Evolutionary conservation across 139 green algal genomes (phyloP), one percentile per base, ranked within the genome.

Genomic region (Volvox africanus): DNA sequence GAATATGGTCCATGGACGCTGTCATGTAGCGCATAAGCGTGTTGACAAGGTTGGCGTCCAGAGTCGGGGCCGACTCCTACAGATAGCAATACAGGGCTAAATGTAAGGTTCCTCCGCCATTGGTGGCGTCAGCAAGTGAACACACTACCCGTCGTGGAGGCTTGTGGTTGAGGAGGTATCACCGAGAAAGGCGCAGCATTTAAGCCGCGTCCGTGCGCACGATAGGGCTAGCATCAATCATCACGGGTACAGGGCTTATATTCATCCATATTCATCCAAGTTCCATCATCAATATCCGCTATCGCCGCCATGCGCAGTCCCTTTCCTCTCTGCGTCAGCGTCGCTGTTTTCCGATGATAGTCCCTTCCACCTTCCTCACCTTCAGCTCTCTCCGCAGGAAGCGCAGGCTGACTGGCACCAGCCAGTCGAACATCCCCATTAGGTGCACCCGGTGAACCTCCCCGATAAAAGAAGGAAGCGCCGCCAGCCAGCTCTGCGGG

Each of bases 351-450:
- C n/a, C 44, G 9, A 55, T 55, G 44, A 55, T 55, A 9, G 44
- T 9, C 44, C 44, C 44, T 55, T 55, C 22, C 67, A 14, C 6
- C 76, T 32, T 1, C 14, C 44, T 17, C 80, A 90, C 86, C 86
- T 96, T 95, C 19, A 96, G 88, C 78, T 97, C 92, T 14, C 94
- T 92, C 17, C 94, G 89, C 61, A 97, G 81, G 87, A 97, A 97
- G 50, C 93, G 87, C 91, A 98, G 91, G 87, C 88, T 94, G 19
- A 95, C 91, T 1, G 95, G 95, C 88, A 98, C 79, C 80, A 97
- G 92, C 94, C 94, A 97, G 65, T 96, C 92, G 89, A 97, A 97
- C 37, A 97, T 89, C 16, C 88, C 89, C 65, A 95, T 80, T 62
- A 97, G 89, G 76, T 94, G 94, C 2, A 50, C 80, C 22, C 75